Evolutionary conservation across 768 basidiomycete species (phyloP).

Genomic region (Russula sp.): DNA sequence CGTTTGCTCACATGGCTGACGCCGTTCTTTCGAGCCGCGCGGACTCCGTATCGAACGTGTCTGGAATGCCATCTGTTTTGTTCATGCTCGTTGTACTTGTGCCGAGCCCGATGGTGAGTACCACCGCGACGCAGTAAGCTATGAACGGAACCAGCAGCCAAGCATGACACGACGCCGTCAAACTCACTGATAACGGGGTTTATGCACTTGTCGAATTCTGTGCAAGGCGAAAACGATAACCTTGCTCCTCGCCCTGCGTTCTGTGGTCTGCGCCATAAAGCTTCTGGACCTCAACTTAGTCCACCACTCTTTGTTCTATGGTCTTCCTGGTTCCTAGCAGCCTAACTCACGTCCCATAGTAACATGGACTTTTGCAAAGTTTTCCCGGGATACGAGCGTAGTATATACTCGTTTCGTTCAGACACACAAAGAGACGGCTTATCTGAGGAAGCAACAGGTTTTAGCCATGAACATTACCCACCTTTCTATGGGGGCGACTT

Average conservation of each 20-base stretch:
- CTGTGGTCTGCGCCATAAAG: slow-evolving; percentile 19
- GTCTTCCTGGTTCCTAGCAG: not conserved
- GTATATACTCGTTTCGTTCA: slow-evolving; percentile 36
- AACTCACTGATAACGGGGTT: not conserved
- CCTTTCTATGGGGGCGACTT: slow-evolving; percentile 41
- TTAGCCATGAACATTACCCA: slow-evolving; percentile 45
- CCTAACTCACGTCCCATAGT: too few relatives aligned
- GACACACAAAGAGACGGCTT: slow-evolving; percentile 33
- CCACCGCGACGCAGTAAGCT: not conserved
- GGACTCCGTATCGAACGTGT: not conserved
- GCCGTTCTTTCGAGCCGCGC: not conserved
- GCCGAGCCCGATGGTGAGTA: not conserved
- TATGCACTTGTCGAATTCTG: not conserved
- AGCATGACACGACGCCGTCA: not conserved
- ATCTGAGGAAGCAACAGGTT: slow-evolving; percentile 29
- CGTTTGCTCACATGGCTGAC: not conserved
- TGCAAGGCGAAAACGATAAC: not conserved
- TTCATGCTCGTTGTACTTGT: not conserved
- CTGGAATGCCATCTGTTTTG: not conserved
- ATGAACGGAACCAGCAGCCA: not conserved
- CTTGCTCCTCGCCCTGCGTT: slow-evolving; percentile 32
- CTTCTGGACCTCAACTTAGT: too few relatives aligned
- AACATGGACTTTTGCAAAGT: not conserved
- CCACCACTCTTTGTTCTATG: too few relatives aligned
- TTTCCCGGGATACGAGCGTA: slow-evolving; percentile 34